phyloP scores from a whole-genome alignment of 768 basidiomycete genomes.

The Lactifluus volemus region DNA sequence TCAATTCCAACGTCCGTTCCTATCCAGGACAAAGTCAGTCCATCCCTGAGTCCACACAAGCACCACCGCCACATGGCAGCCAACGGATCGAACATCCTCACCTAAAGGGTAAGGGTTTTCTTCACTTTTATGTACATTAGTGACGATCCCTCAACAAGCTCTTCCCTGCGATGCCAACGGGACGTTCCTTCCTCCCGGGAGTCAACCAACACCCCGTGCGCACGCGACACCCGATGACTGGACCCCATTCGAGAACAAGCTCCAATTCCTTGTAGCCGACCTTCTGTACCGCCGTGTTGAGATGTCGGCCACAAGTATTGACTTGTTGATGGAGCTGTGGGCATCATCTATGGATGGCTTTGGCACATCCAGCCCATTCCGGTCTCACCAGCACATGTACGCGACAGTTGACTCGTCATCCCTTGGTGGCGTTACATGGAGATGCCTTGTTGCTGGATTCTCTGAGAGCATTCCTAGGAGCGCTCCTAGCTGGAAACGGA shows the following conservation, averaged over 20 bases:
- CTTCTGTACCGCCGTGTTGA: constrained; percentile 13
- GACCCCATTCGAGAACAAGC: constrained; percentile 18
- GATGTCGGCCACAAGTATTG: neutral
- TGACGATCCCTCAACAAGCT: neutral
- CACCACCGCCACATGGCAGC: too few species aligned
- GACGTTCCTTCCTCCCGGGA: neutral
- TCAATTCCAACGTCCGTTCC: too few species aligned
- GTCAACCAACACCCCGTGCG: neutral
- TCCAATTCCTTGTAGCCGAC: constrained; percentile 23
- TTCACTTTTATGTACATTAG: neutral
- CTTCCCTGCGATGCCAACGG: constrained; percentile 6
- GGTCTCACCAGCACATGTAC: neutral
- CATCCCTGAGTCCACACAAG: too few species aligned
- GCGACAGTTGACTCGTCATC: neutral
- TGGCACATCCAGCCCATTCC: neutral
- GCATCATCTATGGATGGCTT: neutral
- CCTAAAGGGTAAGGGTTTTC: neutral
- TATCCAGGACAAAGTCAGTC: too few species aligned
- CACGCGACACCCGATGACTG: constrained; percentile 6
- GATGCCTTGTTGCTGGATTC: neutral
- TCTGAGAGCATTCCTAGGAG: too few species aligned
- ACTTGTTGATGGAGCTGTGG: neutral
- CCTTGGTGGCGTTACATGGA: neutral
- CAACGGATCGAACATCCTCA: neutral
- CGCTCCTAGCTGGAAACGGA: too few species aligned